Evolutionary conservation across 192 early-diverging fungal genomes (phyloP).

Genomic region (Podila epigama): DNA sequence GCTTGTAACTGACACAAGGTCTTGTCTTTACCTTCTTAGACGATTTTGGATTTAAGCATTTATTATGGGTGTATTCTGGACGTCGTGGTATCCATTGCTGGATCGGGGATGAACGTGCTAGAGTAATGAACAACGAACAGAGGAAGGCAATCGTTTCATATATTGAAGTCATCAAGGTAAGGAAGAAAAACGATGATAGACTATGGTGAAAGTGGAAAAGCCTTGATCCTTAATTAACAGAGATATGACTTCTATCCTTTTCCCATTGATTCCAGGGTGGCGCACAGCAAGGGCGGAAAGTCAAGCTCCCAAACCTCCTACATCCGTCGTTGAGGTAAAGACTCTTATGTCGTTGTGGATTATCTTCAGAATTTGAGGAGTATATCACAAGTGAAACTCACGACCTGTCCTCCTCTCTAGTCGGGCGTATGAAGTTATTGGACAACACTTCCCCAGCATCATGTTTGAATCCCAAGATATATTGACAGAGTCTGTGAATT

Average conservation of each 20-base stretch:
- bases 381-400: not conserved
- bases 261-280: slow-evolving; percentile 65
- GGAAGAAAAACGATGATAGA: not conserved
- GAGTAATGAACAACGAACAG: slow-evolving; percentile 76
- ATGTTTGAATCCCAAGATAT: slow-evolving; percentile 80
- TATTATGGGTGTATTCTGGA: slow-evolving; percentile 96
- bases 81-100: slow-evolving; percentile 99
- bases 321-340: slow-evolving; percentile 78
- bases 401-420: slow-evolving; percentile 31
- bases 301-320: slow-evolving; percentile 65
- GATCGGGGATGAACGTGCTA: slow-evolving; percentile 91
- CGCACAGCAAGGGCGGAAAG: slow-evolving; percentile 74
- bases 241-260: too few relatives aligned
- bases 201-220: not conserved
- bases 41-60: slow-evolving; percentile 94
- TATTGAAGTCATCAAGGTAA: slow-evolving; percentile 75
- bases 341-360: not conserved
- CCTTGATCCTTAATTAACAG: not conserved
- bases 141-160: slow-evolving; percentile 86
- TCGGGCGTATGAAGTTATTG: slow-evolving; percentile 67
- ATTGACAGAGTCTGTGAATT: slow-evolving; percentile 64
- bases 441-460: slow-evolving; percentile 76
- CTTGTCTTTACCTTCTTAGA: slow-evolving; percentile 50
- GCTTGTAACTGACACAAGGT: slow-evolving; percentile 6
- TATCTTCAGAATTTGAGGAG: not conserved